These are phyloP conservation scores for Lithohypha guttulata DNA, from an alignment of 2,329 filamentous ascomycete genomes.

Conservation along the genomic window DNA sequence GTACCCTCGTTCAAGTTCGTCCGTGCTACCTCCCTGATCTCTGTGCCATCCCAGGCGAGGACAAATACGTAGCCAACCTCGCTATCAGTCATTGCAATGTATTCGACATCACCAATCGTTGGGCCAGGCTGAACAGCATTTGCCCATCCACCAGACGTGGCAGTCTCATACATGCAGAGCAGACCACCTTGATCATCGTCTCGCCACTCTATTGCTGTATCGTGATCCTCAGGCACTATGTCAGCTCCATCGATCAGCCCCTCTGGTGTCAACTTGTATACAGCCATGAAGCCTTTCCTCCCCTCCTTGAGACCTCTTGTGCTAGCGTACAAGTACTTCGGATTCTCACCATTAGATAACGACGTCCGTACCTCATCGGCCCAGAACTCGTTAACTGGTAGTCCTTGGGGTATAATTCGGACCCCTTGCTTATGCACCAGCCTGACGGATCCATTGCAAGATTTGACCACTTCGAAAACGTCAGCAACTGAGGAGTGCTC, in stretches of 20 bases:
- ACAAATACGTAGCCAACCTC: slow-evolving; percentile 21
- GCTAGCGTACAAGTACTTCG: slow-evolving; percentile 20
- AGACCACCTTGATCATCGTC: slow-evolving; percentile 14
- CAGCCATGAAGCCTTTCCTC: slow-evolving; percentile 20
- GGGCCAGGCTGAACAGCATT: slow-evolving; percentile 23
- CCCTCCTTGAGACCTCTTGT: slow-evolving; percentile 16
- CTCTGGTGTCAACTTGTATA: slow-evolving; percentile 14
- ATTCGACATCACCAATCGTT: slow-evolving; percentile 22
- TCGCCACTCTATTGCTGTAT: not conserved
- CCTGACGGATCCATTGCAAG: slow-evolving; percentile 3
- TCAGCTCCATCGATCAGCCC: slow-evolving; percentile 12
- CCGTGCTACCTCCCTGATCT: slow-evolving; percentile 18
- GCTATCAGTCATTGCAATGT: slow-evolving; percentile 23
- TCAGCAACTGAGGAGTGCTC: slow-evolving; percentile 22
- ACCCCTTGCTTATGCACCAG: slow-evolving; percentile 18
- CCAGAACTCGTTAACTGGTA: slow-evolving; percentile 17
- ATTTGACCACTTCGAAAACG: slow-evolving; percentile 16
- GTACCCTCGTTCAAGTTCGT: slow-evolving; percentile 15
- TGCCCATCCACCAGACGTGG: slow-evolving; percentile 21
- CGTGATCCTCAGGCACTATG: not conserved
- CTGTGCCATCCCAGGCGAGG: slow-evolving; percentile 18
- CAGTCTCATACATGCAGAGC: slow-evolving; percentile 18
- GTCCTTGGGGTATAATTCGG: slow-evolving; percentile 16
- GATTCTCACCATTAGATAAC: slow-evolving; percentile 12
- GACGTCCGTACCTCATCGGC: slow-evolving; percentile 22